phyloP scores from a whole-genome alignment of 2,329 filamentous ascomycete genomes.

The Neoarthrinium moseri region DNA sequence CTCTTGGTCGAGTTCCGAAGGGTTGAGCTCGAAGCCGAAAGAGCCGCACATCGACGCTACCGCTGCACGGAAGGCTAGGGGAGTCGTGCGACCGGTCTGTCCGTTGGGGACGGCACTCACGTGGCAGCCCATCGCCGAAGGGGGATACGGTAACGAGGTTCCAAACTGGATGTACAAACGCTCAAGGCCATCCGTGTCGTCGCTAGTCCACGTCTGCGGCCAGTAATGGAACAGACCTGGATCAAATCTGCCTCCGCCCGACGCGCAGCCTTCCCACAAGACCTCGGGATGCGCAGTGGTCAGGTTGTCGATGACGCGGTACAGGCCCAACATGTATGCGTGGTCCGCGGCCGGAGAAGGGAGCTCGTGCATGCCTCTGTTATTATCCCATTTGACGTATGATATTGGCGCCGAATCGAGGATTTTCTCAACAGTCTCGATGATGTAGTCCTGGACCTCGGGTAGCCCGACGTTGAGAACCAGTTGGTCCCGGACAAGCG shows the following conservation, averaged over 20 bases:
- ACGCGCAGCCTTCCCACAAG: slow-evolving; percentile 66
- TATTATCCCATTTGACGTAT: slow-evolving; percentile 70
- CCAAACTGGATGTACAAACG: slow-evolving; percentile 63
- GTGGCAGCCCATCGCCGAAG: slow-evolving; percentile 65
- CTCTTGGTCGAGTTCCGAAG: slow-evolving; percentile 44
- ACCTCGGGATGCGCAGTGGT: slow-evolving; percentile 60
- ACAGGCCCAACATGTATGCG: slow-evolving; percentile 62
- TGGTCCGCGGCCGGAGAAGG: slow-evolving; percentile 53
- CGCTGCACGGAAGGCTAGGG: slow-evolving; percentile 60
- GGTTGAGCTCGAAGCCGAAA: slow-evolving; percentile 64
- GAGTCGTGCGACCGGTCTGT: slow-evolving; percentile 52
- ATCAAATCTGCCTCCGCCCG: slow-evolving; percentile 64
- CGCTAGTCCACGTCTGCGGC: slow-evolving; percentile 65
- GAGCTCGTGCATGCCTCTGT: slow-evolving; percentile 62
- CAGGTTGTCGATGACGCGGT: slow-evolving; percentile 59
- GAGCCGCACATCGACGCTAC: slow-evolving; percentile 69
- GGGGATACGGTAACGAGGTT: slow-evolving; percentile 61
- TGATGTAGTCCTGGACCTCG: slow-evolving; percentile 64
- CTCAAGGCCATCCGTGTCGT: slow-evolving; percentile 62
- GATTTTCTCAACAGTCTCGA: slow-evolving; percentile 51
- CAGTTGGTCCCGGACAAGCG: slow-evolving; percentile 55
- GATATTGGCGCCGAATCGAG: slow-evolving; percentile 51
- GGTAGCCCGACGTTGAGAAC: slow-evolving; percentile 60
- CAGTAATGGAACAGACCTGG: slow-evolving; percentile 63
- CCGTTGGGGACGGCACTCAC: slow-evolving; percentile 61